These are phyloP conservation scores for Neurospora crassa DNA, from an alignment of 2,329 filamentous ascomycete genomes.

Conservation along the genomic window DNA sequence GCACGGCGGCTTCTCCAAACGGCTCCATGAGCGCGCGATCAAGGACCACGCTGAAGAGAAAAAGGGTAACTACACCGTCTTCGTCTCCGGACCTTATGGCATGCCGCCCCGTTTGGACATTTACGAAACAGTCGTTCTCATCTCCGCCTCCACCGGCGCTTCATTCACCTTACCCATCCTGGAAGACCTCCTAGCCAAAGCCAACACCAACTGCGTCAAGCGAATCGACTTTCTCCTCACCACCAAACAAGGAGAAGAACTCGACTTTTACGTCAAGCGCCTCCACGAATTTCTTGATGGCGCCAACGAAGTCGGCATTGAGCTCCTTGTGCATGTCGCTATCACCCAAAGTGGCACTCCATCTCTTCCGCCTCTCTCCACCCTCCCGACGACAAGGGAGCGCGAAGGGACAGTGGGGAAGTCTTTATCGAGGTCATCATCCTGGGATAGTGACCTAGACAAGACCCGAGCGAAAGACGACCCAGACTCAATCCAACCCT, in stretches of 20 bases:
- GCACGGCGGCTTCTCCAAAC: slow-evolving; percentile 47
- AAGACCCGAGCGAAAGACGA: neutral
- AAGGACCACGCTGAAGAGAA: slow-evolving; percentile 23
- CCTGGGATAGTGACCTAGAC: slow-evolving; percentile 12
- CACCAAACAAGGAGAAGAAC: slow-evolving; percentile 41
- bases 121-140: slow-evolving; percentile 49
- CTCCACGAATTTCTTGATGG: slow-evolving; percentile 34
- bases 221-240: slow-evolving; percentile 44
- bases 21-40: slow-evolving; percentile 38
- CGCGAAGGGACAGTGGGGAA: neutral
- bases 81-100: slow-evolving; percentile 49
- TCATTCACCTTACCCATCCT: slow-evolving; percentile 52
- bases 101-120: slow-evolving; percentile 45
- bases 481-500: neutral
- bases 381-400: neutral
- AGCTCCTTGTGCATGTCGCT: slow-evolving; percentile 43
- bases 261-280: slow-evolving; percentile 44
- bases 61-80: slow-evolving; percentile 30
- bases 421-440: neutral
- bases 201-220: slow-evolving; percentile 35
- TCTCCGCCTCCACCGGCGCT: slow-evolving; percentile 54
- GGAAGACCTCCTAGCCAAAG: slow-evolving; percentile 39
- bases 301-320: slow-evolving; percentile 35
- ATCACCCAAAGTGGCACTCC: slow-evolving; percentile 31
- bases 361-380: neutral